Conservation (phyloP, 1,284 basidiomycete genomes). For the Rhizoctonia solani region DNA sequence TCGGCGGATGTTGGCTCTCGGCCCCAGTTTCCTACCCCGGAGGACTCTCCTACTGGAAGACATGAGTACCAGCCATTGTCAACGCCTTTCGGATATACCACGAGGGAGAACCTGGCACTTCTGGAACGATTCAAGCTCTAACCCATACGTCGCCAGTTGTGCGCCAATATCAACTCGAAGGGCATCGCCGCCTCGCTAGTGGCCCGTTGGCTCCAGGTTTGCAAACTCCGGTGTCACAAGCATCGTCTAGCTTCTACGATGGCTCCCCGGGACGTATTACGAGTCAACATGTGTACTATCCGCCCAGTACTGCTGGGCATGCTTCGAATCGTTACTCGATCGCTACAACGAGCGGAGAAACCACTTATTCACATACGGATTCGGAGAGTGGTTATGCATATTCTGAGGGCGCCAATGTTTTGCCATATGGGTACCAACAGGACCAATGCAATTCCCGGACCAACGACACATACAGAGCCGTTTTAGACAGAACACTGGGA, state of each 20-base stretch:
- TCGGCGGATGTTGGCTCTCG: background rate
- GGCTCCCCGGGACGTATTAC: background rate
- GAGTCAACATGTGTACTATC: background rate
- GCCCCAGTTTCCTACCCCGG: background rate
- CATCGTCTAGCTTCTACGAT: conserved; percentile 13
- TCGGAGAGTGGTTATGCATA: conserved; percentile 28
- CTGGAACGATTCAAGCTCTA: no score
- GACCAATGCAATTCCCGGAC: background rate
- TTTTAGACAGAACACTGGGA: background rate
- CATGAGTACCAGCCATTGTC: conserved; percentile 18
- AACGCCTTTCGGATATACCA: background rate
- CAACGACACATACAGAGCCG: background rate
- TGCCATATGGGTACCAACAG: conserved; percentile 10
- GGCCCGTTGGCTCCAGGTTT: background rate
- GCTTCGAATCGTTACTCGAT: conserved; percentile 8
- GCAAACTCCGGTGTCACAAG: conserved; percentile 13
- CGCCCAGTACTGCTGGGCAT: background rate
- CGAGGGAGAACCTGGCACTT: background rate
- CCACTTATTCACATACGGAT: conserved; percentile 5
- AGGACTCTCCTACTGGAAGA: background rate
- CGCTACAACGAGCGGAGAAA: background rate
- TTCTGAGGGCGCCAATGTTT: conserved; percentile 28
- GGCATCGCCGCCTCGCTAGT: background rate
- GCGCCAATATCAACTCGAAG: background rate
- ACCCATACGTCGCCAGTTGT: no score